A percentile compares a stretch with the other conserved stretches of the same genome.
Evolutionary conservation across 164 flowering plant species (phyloP).

Genomic region (Platanus orientalis): DNA sequence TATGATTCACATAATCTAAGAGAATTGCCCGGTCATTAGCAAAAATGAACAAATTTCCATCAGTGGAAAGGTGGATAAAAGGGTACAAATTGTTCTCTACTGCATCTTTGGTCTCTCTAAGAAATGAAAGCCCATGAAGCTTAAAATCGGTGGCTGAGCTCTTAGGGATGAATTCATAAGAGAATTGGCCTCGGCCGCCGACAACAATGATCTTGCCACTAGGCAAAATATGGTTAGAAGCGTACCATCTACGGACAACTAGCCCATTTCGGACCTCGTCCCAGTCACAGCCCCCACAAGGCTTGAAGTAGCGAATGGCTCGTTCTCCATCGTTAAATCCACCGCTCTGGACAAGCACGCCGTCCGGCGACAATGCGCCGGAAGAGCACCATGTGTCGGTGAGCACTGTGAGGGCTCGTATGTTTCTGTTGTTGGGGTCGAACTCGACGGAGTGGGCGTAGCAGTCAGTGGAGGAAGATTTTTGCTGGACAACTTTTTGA

Average conservation of each 20-base stretch:
- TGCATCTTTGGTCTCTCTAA: constrained; percentile 23
- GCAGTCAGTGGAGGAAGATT: constrained; percentile 27
- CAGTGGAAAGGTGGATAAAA: constrained; percentile 31
- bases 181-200: constrained; percentile 36
- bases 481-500: not conserved
- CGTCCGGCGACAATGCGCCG: constrained; percentile 36
- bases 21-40: constrained; percentile 42
- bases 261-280: constrained; percentile 25
- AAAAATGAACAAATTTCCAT: constrained; percentile 52
- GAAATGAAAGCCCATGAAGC: constrained; percentile 26
- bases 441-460: constrained; percentile 43
- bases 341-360: constrained; percentile 36
- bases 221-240: constrained; percentile 42
- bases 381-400: constrained; percentile 62
- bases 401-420: constrained; percentile 34
- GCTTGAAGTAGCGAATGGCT: constrained; percentile 27
- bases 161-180: constrained; percentile 45
- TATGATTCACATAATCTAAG: constrained; percentile 34
- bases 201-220: constrained; percentile 35
- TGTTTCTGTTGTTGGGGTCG: constrained; percentile 9
- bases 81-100: constrained; percentile 49
- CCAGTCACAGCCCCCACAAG: constrained; percentile 47
- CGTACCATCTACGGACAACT: constrained; percentile 38
- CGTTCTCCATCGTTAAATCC: constrained; percentile 32
- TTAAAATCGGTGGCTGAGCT: not conserved